Evolutionary conservation across 2,329 filamentous ascomycete species (phyloP).

Genomic region (Cladosporium cucumerinum): DNA sequence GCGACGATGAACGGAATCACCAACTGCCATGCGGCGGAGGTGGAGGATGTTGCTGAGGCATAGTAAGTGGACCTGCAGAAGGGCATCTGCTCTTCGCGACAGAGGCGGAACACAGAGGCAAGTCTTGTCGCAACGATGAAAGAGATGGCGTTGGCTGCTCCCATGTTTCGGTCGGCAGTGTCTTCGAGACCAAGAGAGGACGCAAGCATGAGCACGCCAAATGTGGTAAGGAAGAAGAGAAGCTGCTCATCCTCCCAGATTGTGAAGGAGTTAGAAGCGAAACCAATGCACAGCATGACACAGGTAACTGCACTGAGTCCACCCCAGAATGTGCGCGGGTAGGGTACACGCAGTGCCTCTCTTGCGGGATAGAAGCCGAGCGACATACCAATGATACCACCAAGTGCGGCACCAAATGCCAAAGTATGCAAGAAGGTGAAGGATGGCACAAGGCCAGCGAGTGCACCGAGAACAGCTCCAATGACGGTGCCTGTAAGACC

Average conservation of each 20-base stretch:
- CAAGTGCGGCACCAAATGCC: slow-evolving; percentile 41
- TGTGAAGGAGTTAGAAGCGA: slow-evolving; percentile 96
- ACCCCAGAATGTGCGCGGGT: slow-evolving; percentile 81
- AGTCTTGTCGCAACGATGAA: slow-evolving; percentile 77
- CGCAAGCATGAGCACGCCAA: slow-evolving; percentile 71
- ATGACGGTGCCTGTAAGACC: slow-evolving; percentile 50
- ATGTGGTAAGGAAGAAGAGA: slow-evolving; percentile 84
- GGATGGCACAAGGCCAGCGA: slow-evolving; percentile 32
- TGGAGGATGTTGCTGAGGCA: slow-evolving; percentile 84
- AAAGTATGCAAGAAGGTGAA: slow-evolving; percentile 40
- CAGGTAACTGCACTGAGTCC: slow-evolving; percentile 80
- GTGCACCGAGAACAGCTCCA: slow-evolving; percentile 30
- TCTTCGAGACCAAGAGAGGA: slow-evolving; percentile 71
- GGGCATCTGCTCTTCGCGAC: slow-evolving; percentile 97
- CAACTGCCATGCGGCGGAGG: slow-evolving; percentile 87
- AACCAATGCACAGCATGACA: slow-evolving; percentile 83
- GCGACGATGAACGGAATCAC: slow-evolving; percentile 73
- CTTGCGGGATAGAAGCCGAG: slow-evolving; percentile 42
- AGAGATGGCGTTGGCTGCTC: slow-evolving; percentile 77
- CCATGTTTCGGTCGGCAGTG: slow-evolving; percentile 66
- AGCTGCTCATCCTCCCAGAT: slow-evolving; percentile 98
- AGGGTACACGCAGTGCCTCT: slow-evolving; percentile 47
- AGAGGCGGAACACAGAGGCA: slow-evolving; percentile 85
- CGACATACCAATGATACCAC: slow-evolving; percentile 39
- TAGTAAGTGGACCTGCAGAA: slow-evolving; percentile 96